Base-by-base conservation (phyloP, 768 basidiomycete species). In the Termitomyces sp. region DNA sequence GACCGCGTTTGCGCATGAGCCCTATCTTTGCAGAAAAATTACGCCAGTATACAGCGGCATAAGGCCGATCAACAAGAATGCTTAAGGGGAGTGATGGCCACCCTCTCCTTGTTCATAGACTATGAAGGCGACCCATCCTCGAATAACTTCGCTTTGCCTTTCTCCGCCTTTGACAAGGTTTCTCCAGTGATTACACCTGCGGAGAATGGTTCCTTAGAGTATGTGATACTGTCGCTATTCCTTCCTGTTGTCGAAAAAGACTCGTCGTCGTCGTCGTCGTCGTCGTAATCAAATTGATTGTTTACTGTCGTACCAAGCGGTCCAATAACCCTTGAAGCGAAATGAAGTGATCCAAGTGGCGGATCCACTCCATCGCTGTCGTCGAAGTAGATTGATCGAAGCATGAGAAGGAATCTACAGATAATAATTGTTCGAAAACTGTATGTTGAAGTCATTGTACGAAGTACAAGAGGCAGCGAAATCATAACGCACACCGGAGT, bases 401-500 rank as follows among this genome's bases (percentile, higher is more conserved):
- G 68, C 59, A 64, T 69, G 2, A 70, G 59, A 9, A 72, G 63
- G 60, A 72, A 72, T 24, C 69, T 68, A 60, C 69, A 70, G 46
- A 72, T 72, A 30, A 72, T 67, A 38, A 72, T 72, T 18, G 69
- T 72, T 30, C 71, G 68, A 58, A 72, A 72, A 2, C 69, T 70
- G 53, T 38, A n/a, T 49, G 14, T 13, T 26, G 43, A 16, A 36
- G 32, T 28, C 22, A 30, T 50, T 24, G 22, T 18, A 22, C n/a
- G 30, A 24, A 32, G 43, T 6, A 13, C 10, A 24, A 43, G 20
- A 38, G 14, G 14, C 13, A 14, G 3, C 12, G 10, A 30, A 51
- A 22, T 28, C 20, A 9, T 32, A 26, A 63, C 71, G 30, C 61
- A 70, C 71, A 70, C 71, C 42, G 70, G 70, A 0, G 68, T 72